Conservation (phyloP, 1,284 basidiomycete genomes). For the Rhodofomes roseus region DNA sequence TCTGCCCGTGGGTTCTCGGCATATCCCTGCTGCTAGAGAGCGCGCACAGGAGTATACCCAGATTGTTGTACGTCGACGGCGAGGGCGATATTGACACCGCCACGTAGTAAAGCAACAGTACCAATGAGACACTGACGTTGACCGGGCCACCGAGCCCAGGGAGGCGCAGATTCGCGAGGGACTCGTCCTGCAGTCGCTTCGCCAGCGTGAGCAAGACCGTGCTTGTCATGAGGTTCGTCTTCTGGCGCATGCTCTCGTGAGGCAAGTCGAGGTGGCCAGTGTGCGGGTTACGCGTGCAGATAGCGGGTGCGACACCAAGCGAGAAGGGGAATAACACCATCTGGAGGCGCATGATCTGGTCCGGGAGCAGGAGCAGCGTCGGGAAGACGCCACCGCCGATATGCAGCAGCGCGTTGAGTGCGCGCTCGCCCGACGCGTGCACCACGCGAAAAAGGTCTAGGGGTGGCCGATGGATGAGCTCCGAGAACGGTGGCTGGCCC, state of each 20-base stretch:
- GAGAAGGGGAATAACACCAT: slow-evolving; percentile 34
- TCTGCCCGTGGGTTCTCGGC: slow-evolving; percentile 26
- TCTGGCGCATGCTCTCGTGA: slow-evolving; percentile 18
- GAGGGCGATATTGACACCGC: slow-evolving; percentile 50
- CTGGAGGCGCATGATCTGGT: slow-evolving; percentile 35
- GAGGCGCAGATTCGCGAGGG: slow-evolving; percentile 19
- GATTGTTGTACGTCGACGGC: slow-evolving; percentile 57
- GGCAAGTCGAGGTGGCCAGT: slow-evolving; percentile 15
- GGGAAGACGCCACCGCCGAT: slow-evolving; percentile 34
- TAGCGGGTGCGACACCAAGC: slow-evolving; percentile 33
- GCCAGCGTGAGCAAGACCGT: slow-evolving; percentile 54
- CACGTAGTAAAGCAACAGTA: slow-evolving; percentile 55
- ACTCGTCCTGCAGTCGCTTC: slow-evolving; percentile 47
- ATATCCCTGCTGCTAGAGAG: slow-evolving; percentile 30
- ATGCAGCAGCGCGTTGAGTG: slow-evolving; percentile 18
- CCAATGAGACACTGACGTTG: slow-evolving; percentile 42
- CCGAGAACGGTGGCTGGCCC: background rate
- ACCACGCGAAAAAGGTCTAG: slow-evolving; percentile 19
- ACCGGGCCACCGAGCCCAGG: slow-evolving; percentile 32
- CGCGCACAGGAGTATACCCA: slow-evolving; percentile 55
- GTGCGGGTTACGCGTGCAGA: slow-evolving; percentile 22
- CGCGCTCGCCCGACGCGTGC: slow-evolving; percentile 17
- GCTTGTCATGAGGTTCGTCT: slow-evolving; percentile 42
- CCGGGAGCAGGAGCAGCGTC: slow-evolving; percentile 41
- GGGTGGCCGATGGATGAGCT: slow-evolving; percentile 10